These are phyloP conservation scores for Rhododendron mucronatum DNA, from an alignment of 148 eudicot genomes.

Conservation along the genomic window DNA sequence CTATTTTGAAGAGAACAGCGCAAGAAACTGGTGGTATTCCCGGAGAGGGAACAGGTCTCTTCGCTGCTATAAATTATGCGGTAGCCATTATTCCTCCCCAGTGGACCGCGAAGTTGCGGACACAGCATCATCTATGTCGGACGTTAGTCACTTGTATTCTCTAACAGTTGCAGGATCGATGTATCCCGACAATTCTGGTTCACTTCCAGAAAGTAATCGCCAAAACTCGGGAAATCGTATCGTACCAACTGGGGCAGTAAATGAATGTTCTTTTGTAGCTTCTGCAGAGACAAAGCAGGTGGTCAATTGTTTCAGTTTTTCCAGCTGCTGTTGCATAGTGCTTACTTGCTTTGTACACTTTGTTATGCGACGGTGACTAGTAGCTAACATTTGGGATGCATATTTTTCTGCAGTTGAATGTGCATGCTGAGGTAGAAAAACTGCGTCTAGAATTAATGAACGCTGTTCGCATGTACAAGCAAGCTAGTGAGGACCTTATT, in stretches of 20 bases:
- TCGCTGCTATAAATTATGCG: conserved; percentile 5
- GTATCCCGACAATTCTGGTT: conserved; percentile 5
- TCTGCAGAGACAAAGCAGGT: conserved; percentile 43
- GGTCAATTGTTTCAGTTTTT: not conserved
- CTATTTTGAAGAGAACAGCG: conserved; percentile 17
- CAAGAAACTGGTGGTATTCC: conserved; percentile 9
- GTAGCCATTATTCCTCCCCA: conserved; percentile 5
- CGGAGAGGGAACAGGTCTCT: conserved; percentile 11
- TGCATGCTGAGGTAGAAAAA: conserved; percentile 55
- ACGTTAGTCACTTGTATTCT: conserved; percentile 24
- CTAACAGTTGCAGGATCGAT: conserved; percentile 10
- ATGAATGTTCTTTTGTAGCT: conserved; percentile 7
- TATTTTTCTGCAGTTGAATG: conserved; percentile 40
- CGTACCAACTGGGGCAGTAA: conserved; percentile 13
- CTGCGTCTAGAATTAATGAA: conserved; percentile 53
- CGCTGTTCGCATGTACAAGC: conserved; percentile 59
- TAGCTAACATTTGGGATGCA: not conserved
- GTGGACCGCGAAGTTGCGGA: conserved; percentile 7
- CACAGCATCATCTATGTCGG: conserved; percentile 24
- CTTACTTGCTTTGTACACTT: not conserved
- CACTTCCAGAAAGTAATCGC: conserved; percentile 8
- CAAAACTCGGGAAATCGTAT: conserved; percentile 19
- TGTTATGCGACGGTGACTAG: not conserved
- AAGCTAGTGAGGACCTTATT: conserved; percentile 64
- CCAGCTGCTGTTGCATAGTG: not conserved